phyloP scores from a whole-genome alignment of 2,329 filamentous ascomycete species.

The Fonsecaea monophora region DNA sequence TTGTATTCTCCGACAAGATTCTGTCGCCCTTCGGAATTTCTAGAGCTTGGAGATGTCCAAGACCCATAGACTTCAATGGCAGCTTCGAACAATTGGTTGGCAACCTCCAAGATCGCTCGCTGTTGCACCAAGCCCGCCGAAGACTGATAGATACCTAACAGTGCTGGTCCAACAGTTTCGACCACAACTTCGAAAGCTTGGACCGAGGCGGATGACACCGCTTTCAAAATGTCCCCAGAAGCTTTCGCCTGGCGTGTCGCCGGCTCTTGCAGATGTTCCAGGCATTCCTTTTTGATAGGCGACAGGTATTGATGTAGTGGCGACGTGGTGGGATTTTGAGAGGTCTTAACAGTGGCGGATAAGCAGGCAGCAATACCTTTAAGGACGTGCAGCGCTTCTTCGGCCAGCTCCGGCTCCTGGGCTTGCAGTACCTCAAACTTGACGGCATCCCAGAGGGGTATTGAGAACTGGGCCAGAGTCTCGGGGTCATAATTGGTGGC shows the following conservation, averaged over 20 bases:
- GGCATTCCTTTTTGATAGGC: slow-evolving; percentile 70
- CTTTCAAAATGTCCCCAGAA: slow-evolving; percentile 65
- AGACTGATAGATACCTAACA: slow-evolving; percentile 67
- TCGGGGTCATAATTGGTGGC: slow-evolving; percentile 64
- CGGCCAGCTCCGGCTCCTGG: slow-evolving; percentile 69
- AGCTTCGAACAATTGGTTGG: slow-evolving; percentile 65
- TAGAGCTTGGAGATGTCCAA: slow-evolving; percentile 57
- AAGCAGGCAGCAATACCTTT: slow-evolving; percentile 63
- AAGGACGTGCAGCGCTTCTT: slow-evolving; percentile 64
- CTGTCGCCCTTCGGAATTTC: slow-evolving; percentile 42
- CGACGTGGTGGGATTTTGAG: slow-evolving; percentile 43
- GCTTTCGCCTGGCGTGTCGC: slow-evolving; percentile 72
- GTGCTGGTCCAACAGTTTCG: slow-evolving; percentile 62
- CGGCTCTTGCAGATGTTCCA: slow-evolving; percentile 71
- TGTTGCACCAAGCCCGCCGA: slow-evolving; percentile 68
- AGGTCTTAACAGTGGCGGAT: slow-evolving; percentile 50
- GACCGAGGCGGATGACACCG: slow-evolving; percentile 62
- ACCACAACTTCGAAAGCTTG: slow-evolving; percentile 63
- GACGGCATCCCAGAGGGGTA: slow-evolving; percentile 71
- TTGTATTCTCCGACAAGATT: slow-evolving; percentile 58
- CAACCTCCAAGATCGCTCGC: slow-evolving; percentile 66
- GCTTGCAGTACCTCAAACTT: slow-evolving; percentile 73
- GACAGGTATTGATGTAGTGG: slow-evolving; percentile 62
- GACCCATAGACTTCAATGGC: slow-evolving; percentile 63
- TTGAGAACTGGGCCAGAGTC: slow-evolving; percentile 67